phyloP scores from a whole-genome alignment of 495 filamentous ascomycete genomes.

The Cryomyces minteri region DNA sequence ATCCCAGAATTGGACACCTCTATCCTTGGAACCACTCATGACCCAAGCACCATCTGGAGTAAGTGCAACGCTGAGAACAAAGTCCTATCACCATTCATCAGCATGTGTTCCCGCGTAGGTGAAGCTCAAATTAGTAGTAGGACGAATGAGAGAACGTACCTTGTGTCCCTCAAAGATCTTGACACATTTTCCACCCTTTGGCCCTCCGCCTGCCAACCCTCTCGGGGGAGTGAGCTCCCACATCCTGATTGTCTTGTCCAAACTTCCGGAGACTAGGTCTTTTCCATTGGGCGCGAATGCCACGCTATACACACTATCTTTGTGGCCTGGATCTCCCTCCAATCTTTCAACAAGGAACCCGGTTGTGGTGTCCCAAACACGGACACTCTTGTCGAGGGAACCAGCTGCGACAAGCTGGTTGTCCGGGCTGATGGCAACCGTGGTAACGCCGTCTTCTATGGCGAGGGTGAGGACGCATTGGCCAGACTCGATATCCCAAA shows the following conservation, averaged over 20 bases:
- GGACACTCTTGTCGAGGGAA: slow-evolving; percentile 24
- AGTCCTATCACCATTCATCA: slow-evolving; percentile 13
- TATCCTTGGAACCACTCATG: slow-evolving; percentile 22
- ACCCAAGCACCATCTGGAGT: slow-evolving; percentile 23
- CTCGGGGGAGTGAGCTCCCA: slow-evolving; percentile 20
- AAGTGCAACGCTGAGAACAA: slow-evolving; percentile 23
- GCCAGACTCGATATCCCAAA: slow-evolving; percentile 22
- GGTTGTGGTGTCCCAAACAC: slow-evolving; percentile 21
- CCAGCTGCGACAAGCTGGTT: slow-evolving; percentile 24
- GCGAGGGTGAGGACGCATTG: slow-evolving; percentile 14
- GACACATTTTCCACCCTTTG: slow-evolving; percentile 20
- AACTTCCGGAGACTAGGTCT: slow-evolving; percentile 19
- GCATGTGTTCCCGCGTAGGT: background rate
- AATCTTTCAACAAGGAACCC: slow-evolving; percentile 18
- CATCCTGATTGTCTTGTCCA: slow-evolving; percentile 28
- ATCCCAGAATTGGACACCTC: slow-evolving; percentile 27
- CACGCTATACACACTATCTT: slow-evolving; percentile 24
- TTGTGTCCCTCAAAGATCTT: slow-evolving; percentile 26
- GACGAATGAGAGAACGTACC: slow-evolving; percentile 4
- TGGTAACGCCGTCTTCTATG: slow-evolving; percentile 26
- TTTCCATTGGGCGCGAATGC: slow-evolving; percentile 20
- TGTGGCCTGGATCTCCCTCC: slow-evolving; percentile 24
- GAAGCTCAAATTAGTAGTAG: background rate
- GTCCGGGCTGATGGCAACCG: slow-evolving; percentile 24
- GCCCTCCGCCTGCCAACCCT: slow-evolving; percentile 7